Base-by-base conservation (phyloP, 2,329 filamentous ascomycete species). In the Aciculosporium take region DNA sequence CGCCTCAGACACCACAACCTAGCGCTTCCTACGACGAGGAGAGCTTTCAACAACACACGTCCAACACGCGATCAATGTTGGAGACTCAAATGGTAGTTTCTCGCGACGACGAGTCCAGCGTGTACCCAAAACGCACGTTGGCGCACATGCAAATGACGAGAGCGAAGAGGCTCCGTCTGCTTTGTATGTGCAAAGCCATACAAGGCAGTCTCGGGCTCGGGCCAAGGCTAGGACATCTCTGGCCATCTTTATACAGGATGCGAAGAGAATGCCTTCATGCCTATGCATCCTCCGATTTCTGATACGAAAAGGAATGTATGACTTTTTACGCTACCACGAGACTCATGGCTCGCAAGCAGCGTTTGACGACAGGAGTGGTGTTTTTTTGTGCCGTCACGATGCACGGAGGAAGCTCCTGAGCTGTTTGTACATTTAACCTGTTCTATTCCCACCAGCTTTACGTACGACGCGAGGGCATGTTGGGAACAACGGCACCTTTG, bases 1-100 rank as follows among this genome's bases (percentile, higher is more conserved):
- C n/a, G 47, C 55, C n/a, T 50, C 59, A 15, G 60, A 63, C 39
- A 52, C 53, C 8, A 52, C 55, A 24, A 52, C 55, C 41, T 62
- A 52, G 61, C 45, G 35, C 47, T 4, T 15, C 7, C 4, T 5
- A 35, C 9, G 15, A 28, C 7, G 30, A 20, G 10, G 5, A 7
- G 29, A 39, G 15, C 23, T 28, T 28, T 18, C 9, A 5, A 20
- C 30, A n/a, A 34, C 18, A 10, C 3, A 9, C 33, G 13, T 17
- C 21, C 21, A 18, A 17, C 21, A 7, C 7, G 15, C n/a, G 33
- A n/a, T 21, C 21, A 21, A 25, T 36, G 4, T 7, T 6, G 7
- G 7, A 17, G 7, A 21, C 21, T 25, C 4, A 1, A 7, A 9
- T 23, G 13, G 20, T 5, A 17, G 20, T 10, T 13, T 34, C 20